Evolutionary conservation across 2,329 filamentous ascomycete genomes (phyloP).

Genomic region (Hymenoscyphus fraxineus): DNA sequence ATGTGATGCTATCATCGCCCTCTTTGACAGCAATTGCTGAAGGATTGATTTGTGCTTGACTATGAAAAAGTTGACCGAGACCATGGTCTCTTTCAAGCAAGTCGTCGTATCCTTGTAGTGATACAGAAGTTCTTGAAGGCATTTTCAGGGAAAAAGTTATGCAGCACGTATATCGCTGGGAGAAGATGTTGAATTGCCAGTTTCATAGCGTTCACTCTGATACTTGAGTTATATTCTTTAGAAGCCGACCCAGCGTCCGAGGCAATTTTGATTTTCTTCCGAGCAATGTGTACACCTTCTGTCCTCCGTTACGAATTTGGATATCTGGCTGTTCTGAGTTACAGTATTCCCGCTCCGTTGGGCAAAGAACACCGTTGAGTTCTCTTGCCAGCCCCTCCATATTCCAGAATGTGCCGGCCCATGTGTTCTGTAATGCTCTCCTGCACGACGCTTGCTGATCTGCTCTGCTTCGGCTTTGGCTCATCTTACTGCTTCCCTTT

Average conservation of each 20-base stretch:
- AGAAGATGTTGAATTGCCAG: neutral
- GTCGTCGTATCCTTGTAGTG: neutral
- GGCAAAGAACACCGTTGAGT: conserved; percentile 1
- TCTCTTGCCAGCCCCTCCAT: neutral
- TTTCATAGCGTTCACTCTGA: neutral
- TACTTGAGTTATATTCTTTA: neutral
- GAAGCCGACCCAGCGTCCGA: neutral
- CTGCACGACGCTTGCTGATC: neutral
- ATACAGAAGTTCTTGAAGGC: neutral
- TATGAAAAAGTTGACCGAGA: neutral
- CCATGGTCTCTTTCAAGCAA: neutral
- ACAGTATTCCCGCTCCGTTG: conserved; percentile 1
- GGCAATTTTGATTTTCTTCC: neutral
- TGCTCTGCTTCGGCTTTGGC: neutral
- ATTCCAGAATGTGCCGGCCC: neutral
- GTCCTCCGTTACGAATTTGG: conserved; percentile 2
- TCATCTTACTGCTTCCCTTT: neutral
- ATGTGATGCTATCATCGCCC: neutral
- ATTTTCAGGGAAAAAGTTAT: neutral
- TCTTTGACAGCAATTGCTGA: neutral
- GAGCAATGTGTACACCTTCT: neutral
- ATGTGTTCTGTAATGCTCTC: neutral
- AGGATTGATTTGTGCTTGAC: neutral
- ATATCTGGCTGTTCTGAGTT: neutral
- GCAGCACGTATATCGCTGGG: conserved; percentile 1